Conservation (phyloP, 768 basidiomycete species). For the Hemileccinum impolitum region DNA sequence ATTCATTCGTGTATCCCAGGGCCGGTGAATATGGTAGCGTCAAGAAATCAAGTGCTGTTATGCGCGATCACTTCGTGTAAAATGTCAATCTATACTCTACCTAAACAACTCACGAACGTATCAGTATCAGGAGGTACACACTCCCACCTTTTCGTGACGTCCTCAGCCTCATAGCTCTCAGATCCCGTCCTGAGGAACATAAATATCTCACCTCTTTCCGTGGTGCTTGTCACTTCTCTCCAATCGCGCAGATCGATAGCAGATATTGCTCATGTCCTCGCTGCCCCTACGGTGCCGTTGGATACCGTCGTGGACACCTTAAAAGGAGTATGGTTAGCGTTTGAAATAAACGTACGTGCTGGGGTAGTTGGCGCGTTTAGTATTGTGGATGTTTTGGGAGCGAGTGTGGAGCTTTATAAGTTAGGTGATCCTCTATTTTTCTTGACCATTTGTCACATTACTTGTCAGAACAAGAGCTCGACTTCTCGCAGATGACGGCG, state of each 20-base stretch:
- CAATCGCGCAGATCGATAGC: conserved; percentile 49
- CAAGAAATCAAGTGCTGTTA: conserved; percentile 57
- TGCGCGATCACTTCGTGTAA: conserved; percentile 49
- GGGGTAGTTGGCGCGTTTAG: conserved; percentile 40
- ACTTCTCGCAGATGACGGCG: conserved; percentile 27
- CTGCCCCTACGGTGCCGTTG: conserved; percentile 38
- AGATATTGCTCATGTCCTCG: conserved; percentile 59
- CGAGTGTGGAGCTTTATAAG: conserved; percentile 38
- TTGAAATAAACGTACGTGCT: conserved; percentile 42
- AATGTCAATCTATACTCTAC: conserved; percentile 44
- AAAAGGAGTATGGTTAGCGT: conserved; percentile 41
- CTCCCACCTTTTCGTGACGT: neutral
- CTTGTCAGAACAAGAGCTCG: conserved; percentile 32
- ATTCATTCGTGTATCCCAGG: conserved; percentile 37
- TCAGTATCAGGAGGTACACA: conserved; percentile 18
- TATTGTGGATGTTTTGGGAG: conserved; percentile 49
- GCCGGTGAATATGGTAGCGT: conserved; percentile 50
- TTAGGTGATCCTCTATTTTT: conserved; percentile 8
- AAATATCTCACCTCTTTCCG: conserved; percentile 20
- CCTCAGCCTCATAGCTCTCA: conserved; percentile 22
- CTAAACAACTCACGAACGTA: conserved; percentile 27
- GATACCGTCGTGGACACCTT: conserved; percentile 47
- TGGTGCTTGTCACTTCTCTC: conserved; percentile 39
- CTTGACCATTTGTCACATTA: conserved; percentile 5
- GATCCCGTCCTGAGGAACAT: conserved; percentile 27